Percentiles rank a stretch among this genome's conserved stretches.
These are phyloP conservation scores for Entomophthora muscae DNA, from an alignment of 371 early-diverging fungal species.

Conservation along the genomic window DNA sequence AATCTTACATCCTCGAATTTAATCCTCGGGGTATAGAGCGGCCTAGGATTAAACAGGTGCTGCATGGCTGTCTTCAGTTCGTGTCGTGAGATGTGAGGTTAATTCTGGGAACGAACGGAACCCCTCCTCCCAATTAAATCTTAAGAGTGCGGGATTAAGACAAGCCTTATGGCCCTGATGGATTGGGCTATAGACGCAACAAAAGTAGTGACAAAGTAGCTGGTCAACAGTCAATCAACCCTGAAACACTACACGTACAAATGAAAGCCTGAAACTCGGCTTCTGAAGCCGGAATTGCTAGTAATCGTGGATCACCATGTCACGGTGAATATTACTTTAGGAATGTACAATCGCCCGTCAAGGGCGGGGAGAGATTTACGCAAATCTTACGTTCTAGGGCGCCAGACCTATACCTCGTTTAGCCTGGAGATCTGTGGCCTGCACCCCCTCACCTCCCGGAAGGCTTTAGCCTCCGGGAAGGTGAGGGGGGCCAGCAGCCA, in stretches of 20 bases:
- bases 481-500: too few relatives aligned
- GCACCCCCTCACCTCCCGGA: too few relatives aligned
- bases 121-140: slow-evolving; percentile 3
- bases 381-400: too few relatives aligned
- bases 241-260: slow-evolving; percentile 1
- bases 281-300: slow-evolving; percentile 10
- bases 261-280: slow-evolving; percentile 10
- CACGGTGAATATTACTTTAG: slow-evolving; percentile 9
- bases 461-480: too few relatives aligned
- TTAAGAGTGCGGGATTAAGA: slow-evolving; percentile 4
- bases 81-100: too few relatives aligned
- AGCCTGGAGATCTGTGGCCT: too few relatives aligned
- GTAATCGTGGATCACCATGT: slow-evolving; percentile 10
- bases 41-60: too few relatives aligned
- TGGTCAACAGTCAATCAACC: neutral
- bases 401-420: too few relatives aligned
- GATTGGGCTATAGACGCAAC: neutral
- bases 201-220: neutral
- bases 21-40: too few relatives aligned
- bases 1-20: too few relatives aligned
- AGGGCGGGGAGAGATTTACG: slow-evolving; percentile 7
- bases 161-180: slow-evolving; percentile 10
- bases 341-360: slow-evolving; percentile 11
- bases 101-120: slow-evolving; percentile 9
- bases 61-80: too few relatives aligned